These are phyloP conservation scores for Hygrophorus pudorinus DNA, from an alignment of 768 basidiomycete species.

Conservation along the genomic window DNA sequence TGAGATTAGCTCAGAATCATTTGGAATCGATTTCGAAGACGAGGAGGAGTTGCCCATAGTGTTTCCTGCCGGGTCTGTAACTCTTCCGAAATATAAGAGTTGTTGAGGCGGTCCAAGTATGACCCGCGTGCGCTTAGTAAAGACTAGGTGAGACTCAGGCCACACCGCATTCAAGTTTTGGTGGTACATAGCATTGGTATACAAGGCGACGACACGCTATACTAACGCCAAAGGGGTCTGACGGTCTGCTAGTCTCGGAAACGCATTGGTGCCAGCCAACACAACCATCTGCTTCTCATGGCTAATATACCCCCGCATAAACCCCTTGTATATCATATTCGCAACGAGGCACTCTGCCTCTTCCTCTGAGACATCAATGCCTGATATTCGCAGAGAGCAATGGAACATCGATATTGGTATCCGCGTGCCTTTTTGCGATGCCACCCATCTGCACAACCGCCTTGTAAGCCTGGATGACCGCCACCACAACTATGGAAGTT, in stretches of 20 bases:
- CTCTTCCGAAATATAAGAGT: not conserved
- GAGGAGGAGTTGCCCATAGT: slow-evolving; percentile 10
- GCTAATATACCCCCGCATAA: slow-evolving; percentile 91
- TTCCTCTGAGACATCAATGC: slow-evolving; percentile 57
- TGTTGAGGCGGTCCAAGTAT: not conserved
- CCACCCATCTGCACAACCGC: slow-evolving; percentile 57
- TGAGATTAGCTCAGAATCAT: not conserved
- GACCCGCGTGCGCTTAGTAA: no score
- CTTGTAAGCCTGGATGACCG: not conserved
- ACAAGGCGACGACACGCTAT: slow-evolving; percentile 8
- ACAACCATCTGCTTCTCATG: slow-evolving; percentile 96
- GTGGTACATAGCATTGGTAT: not conserved
- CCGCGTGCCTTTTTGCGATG: slow-evolving; percentile 59
- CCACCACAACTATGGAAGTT: not conserved
- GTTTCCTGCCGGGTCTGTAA: not conserved
- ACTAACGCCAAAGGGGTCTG: slow-evolving; percentile 40
- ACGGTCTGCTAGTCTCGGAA: slow-evolving; percentile 64
- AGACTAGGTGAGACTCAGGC: not conserved
- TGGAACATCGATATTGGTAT: slow-evolving; percentile 80
- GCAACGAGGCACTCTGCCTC: slow-evolving; percentile 92
- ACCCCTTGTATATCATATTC: slow-evolving; percentile 91
- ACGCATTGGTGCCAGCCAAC: slow-evolving; percentile 67
- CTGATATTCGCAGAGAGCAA: slow-evolving; percentile 60
- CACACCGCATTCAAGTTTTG: not conserved
- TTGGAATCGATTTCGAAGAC: slow-evolving; percentile 1